Evolutionary conservation across 1,284 basidiomycete genomes (phyloP), one percentile per base, ranked within the genome.

Genomic region (Anthracocystis setariae): DNA sequence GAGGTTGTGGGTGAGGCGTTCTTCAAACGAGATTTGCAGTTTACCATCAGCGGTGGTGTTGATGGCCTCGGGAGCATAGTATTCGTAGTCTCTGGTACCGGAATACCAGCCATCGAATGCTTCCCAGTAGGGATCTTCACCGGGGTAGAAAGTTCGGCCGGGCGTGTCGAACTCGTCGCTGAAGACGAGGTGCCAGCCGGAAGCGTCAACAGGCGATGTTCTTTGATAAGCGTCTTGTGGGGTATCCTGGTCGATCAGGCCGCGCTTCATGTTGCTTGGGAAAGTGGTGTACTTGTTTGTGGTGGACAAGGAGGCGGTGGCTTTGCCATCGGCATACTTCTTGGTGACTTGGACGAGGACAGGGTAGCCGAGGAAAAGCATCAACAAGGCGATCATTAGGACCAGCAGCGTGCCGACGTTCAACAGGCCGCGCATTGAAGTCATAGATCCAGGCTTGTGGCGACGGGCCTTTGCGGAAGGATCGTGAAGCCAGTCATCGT

Each of bases 101-200:
- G 59, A 51, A 44, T 79, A 79, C 67, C 84, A 83, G 13, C 75
- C 52, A 54, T 79, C 58, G 44, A 65, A 65, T 3, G 73, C 79
- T 48, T 76, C 67, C 76, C 74, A 80, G 45, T 57, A 81, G 1
- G 79, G 79, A 39, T 81, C 79, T 23, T 81, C 79, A 15, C 77
- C 77, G 0, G 78, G 78, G 72, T 71, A 81, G 72, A 88, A 88
- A 0, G 84, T 85, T 37, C 87, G 78, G 7, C 92, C 93, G 35
- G 90, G 89, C 5, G 79, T 85, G 53, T 94, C 89, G 62, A 80
- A 80, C 84, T 98, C 94, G 83, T 98, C 94, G 57, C 57, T 64
- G 45, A 81, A 81, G 3, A 93, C 89, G 23, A 96, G 87, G n/a
- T 83, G 69, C 48, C 76, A 82, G 5, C 33, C 43, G 35, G 43